A percentile compares a stretch with the other conserved stretches of the same genome.
Conservation (phyloP, 179 eudicot genomes). For the Actinidia arguta region DNA sequence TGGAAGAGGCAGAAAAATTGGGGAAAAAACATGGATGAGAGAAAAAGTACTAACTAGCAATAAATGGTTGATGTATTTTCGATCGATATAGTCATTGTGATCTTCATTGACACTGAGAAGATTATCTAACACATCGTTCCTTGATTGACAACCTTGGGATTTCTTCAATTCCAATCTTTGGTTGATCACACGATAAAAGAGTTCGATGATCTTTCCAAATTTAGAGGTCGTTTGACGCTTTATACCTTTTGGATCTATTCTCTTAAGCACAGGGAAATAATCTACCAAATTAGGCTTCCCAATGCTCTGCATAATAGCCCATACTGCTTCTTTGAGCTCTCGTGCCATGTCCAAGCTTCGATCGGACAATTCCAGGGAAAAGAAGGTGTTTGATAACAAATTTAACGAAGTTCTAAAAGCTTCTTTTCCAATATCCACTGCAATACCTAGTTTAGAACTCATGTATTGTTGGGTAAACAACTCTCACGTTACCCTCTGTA, state of each 20-base stretch:
- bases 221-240: background rate
- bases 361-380: constrained; percentile 14
- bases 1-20: too few relatives aligned
- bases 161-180: background rate
- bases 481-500: too few relatives aligned
- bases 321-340: constrained; percentile 15
- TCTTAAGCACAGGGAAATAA: constrained; percentile 5
- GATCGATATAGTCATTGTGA: background rate
- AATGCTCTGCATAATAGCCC: background rate
- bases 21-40: too few relatives aligned
- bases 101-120: constrained; percentile 7
- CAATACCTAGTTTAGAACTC: background rate
- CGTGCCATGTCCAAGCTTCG: background rate
- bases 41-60: background rate
- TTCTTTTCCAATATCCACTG: constrained; percentile 7
- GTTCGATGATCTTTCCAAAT: background rate
- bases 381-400: background rate
- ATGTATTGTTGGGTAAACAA: too few relatives aligned
- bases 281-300: constrained; percentile 19
- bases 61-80: background rate
- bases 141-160: background rate
- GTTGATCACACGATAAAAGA: background rate
- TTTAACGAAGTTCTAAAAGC: constrained; percentile 13
- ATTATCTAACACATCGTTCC: constrained; percentile 5
- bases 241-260: constrained; percentile 10